Evolutionary conservation across 108 stramenopile species (phyloP).

Genomic region (Nitzschia palea): DNA sequence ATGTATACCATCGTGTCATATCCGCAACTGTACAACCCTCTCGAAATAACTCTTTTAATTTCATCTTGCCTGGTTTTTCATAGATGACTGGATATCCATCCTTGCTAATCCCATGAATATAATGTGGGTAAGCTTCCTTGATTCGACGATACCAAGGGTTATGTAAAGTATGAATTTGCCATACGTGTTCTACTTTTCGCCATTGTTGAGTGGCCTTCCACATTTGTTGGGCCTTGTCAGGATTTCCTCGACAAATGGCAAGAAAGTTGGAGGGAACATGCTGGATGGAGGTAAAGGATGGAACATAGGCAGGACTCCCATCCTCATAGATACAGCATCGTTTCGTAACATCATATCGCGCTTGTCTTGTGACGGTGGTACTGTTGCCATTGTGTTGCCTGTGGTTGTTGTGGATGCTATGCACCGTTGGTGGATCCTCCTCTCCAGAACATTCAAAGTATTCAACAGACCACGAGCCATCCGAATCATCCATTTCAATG

Average conservation of each 20-base stretch:
- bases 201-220: conserved; percentile 49
- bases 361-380: too few relatives aligned
- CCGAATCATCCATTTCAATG: background rate
- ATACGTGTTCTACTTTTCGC: conserved; percentile 34
- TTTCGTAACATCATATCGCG: conserved; percentile 7
- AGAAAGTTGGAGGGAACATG: conserved; percentile 35
- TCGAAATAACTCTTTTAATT: conserved; percentile 45
- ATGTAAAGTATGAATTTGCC: conserved; percentile 44
- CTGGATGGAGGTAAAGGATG: conserved; percentile 27
- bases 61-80: conserved; percentile 58
- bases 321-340: conserved; percentile 22
- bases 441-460: background rate
- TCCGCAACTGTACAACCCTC: conserved; percentile 47
- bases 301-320: conserved; percentile 41
- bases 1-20: conserved; percentile 57
- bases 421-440: too few relatives aligned
- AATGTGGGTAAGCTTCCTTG: conserved; percentile 53
- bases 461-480: background rate
- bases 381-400: too few relatives aligned
- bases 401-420: too few relatives aligned
- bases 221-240: conserved; percentile 28
- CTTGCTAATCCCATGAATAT: conserved; percentile 46
- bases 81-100: conserved; percentile 47
- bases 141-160: conserved; percentile 46
- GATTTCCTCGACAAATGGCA: conserved; percentile 21